Evolutionary conservation across 257 asterid genomes (phyloP).

Genomic region (Penstemon davidsonii): DNA sequence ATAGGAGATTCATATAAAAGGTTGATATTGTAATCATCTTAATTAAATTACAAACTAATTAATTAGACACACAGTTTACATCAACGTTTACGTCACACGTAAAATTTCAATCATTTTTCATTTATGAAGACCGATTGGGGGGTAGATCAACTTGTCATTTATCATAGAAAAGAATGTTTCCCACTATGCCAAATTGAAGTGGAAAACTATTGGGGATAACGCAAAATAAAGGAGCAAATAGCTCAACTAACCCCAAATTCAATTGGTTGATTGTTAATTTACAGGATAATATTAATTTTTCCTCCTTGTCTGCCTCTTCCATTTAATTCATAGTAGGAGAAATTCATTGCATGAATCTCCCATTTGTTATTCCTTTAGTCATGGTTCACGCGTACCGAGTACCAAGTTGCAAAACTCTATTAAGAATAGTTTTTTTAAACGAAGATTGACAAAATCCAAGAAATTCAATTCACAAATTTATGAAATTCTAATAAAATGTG

Average conservation of each 20-base stretch:
- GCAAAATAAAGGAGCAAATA: conserved; percentile 1
- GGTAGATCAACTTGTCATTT: not conserved
- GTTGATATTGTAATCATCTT: not conserved
- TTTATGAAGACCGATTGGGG: not conserved
- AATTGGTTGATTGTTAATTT: not conserved
- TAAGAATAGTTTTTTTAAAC: too few species aligned
- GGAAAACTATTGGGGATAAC: not conserved
- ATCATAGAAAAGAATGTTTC: not conserved
- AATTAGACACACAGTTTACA: not conserved
- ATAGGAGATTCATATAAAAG: not conserved
- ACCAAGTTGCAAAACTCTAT: too few species aligned
- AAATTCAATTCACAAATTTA: too few species aligned
- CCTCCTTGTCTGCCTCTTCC: not conserved
- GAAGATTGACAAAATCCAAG: too few species aligned
- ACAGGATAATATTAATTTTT: not conserved
- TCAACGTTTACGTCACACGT: not conserved
- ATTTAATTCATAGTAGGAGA: not conserved
- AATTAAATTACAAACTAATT: not conserved
- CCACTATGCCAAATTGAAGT: not conserved
- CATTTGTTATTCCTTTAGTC: not conserved
- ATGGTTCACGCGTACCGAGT: not conserved
- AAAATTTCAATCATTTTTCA: not conserved
- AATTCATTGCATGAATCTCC: not conserved
- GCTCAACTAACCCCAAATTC: not conserved
- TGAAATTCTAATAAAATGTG: too few species aligned